Percentiles rank a stretch among this genome's conserved stretches.
Evolutionary conservation across 148 eudicot genomes (phyloP).

Genomic region (Chenopodium suecicum): DNA sequence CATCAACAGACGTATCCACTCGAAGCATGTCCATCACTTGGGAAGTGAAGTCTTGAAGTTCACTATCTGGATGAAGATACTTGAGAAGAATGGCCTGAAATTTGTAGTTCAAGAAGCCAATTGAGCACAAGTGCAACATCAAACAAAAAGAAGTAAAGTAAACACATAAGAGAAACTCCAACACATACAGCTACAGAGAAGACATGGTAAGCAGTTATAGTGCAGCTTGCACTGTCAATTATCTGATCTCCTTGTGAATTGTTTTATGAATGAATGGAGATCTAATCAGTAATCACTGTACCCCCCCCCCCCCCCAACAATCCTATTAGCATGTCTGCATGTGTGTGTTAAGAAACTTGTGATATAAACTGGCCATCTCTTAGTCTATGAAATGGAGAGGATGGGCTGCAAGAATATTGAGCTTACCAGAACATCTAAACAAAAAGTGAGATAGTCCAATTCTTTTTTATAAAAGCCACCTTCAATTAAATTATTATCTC

Average conservation of each 20-base stretch:
- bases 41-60: slow-evolving; percentile 73
- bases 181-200: slow-evolving; percentile 1
- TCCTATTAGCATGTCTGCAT: no score
- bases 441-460: neutral
- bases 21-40: slow-evolving; percentile 88
- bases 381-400: neutral
- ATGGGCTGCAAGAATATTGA: neutral
- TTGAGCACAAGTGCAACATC: slow-evolving; percentile 7
- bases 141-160: neutral
- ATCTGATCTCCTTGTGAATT: neutral
- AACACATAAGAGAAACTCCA: slow-evolving; percentile 3
- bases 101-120: slow-evolving; percentile 16
- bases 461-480: neutral
- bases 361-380: slow-evolving; percentile 4
- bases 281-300: neutral
- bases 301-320: no score
- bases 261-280: neutral
- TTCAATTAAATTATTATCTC: slow-evolving; percentile 5
- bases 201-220: neutral
- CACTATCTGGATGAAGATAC: slow-evolving; percentile 85
- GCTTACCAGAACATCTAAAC: slow-evolving; percentile 10
- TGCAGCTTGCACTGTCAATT: slow-evolving; percentile 2
- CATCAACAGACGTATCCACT: slow-evolving; percentile 67
- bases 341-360: neutral
- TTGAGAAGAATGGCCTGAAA: slow-evolving; percentile 79